A percentile compares a stretch with the other conserved stretches of the same genome.
Conservation (phyloP, 2,329 filamentous ascomycete genomes). For the Aspergillus terreus region DNA sequence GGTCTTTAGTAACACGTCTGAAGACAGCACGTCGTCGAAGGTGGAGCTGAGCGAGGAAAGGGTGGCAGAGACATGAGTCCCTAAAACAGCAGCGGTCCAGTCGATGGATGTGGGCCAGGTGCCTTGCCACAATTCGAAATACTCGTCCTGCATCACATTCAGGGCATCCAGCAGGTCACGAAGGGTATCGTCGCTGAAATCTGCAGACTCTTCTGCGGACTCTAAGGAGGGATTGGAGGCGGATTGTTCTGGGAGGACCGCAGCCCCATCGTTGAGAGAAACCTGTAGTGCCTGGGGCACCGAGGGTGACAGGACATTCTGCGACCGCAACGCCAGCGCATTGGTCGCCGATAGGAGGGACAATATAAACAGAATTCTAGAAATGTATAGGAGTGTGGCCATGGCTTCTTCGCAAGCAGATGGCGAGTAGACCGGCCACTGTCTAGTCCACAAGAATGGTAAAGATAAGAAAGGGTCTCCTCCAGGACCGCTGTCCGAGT, state of each 20-base stretch:
- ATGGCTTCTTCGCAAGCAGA: not conserved
- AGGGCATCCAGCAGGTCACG: constrained; percentile 59
- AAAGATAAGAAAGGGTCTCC: too few relatives aligned
- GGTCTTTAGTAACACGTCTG: constrained; percentile 20
- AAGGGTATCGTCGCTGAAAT: constrained; percentile 22
- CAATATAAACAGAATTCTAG: constrained; percentile 22
- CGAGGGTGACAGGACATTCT: constrained; percentile 18
- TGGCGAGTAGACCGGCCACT: not conserved
- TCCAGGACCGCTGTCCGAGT: not conserved
- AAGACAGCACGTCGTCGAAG: constrained; percentile 43
- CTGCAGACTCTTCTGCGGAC: constrained; percentile 5
- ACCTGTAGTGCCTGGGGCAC: constrained; percentile 10
- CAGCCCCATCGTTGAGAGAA: constrained; percentile 5
- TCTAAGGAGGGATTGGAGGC: constrained; percentile 16
- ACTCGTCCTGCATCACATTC: constrained; percentile 70
- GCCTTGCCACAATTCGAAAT: constrained; percentile 72
- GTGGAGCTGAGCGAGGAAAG: constrained; percentile 65
- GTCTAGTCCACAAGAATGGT: too few relatives aligned
- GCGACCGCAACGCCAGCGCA: constrained; percentile 29
- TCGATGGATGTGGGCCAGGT: constrained; percentile 86
- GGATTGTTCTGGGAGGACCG: constrained; percentile 10
- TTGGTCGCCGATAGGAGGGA: constrained; percentile 17
- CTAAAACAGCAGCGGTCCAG: constrained; percentile 85
- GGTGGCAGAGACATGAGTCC: constrained; percentile 72
- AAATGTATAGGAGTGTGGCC: constrained; percentile 12